phyloP scores from a whole-genome alignment of 2,329 filamentous ascomycete genomes.

The Colletotrichum costaricense region DNA sequence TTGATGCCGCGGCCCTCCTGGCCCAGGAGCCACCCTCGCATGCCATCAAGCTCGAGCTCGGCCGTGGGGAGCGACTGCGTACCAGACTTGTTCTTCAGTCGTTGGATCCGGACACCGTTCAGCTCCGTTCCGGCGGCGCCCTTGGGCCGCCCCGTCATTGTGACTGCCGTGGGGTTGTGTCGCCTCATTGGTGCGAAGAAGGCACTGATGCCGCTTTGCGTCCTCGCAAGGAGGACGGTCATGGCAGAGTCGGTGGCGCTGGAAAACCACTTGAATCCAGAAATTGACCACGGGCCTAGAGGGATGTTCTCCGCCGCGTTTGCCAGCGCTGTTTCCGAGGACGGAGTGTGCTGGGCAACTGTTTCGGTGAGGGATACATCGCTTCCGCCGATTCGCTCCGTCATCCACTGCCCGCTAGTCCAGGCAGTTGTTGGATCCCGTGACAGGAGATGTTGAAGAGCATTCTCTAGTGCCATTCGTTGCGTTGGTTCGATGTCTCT shows the following conservation, averaged over 20 bases:
- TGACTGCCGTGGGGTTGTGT: conserved; percentile 41
- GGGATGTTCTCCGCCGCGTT: conserved; percentile 44
- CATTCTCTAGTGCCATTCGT: conserved; percentile 60
- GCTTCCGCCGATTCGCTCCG: conserved; percentile 75
- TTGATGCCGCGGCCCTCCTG: conserved; percentile 73
- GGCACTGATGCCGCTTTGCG: conserved; percentile 63
- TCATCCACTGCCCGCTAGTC: conserved; percentile 86
- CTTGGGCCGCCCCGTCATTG: conserved; percentile 38
- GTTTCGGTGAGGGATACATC: conserved; percentile 78
- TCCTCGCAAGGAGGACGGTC: conserved; percentile 73
- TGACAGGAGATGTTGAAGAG: conserved; percentile 64
- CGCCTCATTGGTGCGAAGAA: conserved; percentile 72
- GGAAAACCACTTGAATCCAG: conserved; percentile 80
- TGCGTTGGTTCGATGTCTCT: conserved; percentile 41
- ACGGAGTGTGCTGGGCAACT: conserved; percentile 49
- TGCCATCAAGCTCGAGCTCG: conserved; percentile 73
- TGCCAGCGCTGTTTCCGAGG: conserved; percentile 39
- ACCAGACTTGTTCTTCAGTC: conserved; percentile 79
- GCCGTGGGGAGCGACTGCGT: conserved; percentile 78
- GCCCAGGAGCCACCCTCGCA: conserved; percentile 75
- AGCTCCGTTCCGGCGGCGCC: conserved; percentile 53
- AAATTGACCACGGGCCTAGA: conserved; percentile 69
- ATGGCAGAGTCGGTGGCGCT: conserved; percentile 74
- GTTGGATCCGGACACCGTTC: conserved; percentile 76
- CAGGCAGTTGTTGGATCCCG: conserved; percentile 64